phyloP scores from a whole-genome alignment of 768 basidiomycete species.

The Xerocomellus chrysenteron region DNA sequence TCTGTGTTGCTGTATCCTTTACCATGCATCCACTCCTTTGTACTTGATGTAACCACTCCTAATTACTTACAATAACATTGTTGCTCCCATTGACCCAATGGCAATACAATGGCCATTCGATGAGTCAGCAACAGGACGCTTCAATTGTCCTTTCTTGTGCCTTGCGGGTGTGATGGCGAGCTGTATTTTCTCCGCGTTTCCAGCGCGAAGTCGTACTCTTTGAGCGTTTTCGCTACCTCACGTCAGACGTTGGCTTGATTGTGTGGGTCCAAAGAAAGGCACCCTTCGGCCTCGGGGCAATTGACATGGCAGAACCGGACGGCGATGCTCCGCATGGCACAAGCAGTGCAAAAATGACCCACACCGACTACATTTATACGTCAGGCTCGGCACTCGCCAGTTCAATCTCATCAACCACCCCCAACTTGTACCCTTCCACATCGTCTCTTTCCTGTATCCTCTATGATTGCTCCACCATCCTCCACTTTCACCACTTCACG shows the following conservation, averaged over 20 bases:
- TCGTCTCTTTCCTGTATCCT: slow-evolving; percentile 4
- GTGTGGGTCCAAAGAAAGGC: not conserved
- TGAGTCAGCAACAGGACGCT: slow-evolving; percentile 12
- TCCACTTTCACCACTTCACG: slow-evolving; percentile 1
- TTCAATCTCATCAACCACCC: slow-evolving; percentile 13
- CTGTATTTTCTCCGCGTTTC: slow-evolving; percentile 1
- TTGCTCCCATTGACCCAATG: not conserved
- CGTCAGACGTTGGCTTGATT: not conserved
- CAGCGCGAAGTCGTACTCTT: slow-evolving; percentile 8
- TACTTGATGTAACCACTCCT: not conserved
- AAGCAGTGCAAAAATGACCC: slow-evolving; percentile 27
- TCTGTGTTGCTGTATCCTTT: not conserved
- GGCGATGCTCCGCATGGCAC: slow-evolving; percentile 16
- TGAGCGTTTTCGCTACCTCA: not conserved
- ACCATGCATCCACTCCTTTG: slow-evolving; percentile 8
- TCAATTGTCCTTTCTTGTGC: slow-evolving; percentile 14
- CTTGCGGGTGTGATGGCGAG: not conserved
- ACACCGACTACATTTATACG: slow-evolving; percentile 25
- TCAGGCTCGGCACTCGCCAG: slow-evolving; percentile 1
- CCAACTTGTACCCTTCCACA: slow-evolving; percentile 6
- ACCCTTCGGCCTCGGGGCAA: not conserved
- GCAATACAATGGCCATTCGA: slow-evolving; percentile 2
- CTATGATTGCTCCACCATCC: slow-evolving; percentile 24
- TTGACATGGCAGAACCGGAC: slow-evolving; percentile 4
- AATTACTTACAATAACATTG: slow-evolving; percentile 7